These are phyloP conservation scores for Crithidia sp. DNA, from an alignment of 208 protist genomes.

Conservation along the genomic window DNA sequence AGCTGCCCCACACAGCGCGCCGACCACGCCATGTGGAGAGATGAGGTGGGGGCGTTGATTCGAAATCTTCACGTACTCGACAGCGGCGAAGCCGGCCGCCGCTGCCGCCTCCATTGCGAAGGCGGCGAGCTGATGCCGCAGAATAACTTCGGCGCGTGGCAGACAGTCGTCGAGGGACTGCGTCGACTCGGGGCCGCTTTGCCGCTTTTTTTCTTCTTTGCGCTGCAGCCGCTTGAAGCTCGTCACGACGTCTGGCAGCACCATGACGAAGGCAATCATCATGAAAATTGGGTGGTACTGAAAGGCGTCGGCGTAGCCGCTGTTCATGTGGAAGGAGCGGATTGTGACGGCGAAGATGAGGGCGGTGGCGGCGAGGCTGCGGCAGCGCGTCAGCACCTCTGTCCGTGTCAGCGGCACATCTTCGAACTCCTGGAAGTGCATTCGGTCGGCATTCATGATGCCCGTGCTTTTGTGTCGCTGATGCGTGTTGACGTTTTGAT, in stretches of 20 bases:
- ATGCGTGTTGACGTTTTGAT: too few species aligned
- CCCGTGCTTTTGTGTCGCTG: too few species aligned
- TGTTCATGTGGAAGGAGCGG: conserved; percentile 10
- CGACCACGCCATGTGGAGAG: conserved; percentile 52
- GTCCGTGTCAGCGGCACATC: conserved; percentile 8
- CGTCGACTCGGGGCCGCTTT: background rate
- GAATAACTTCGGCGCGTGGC: conserved; percentile 27
- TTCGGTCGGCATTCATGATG: background rate
- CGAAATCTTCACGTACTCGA: conserved; percentile 65
- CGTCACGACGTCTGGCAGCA: conserved; percentile 54
- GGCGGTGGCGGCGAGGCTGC: conserved; percentile 16
- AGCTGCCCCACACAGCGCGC: conserved; percentile 27
- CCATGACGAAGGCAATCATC: conserved; percentile 45
- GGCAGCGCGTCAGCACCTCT: conserved; percentile 20
- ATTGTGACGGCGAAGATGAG: conserved; percentile 21
- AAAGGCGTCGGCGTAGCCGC: conserved; percentile 33
- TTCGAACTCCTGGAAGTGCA: background rate
- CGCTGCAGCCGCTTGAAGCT: conserved; percentile 35
- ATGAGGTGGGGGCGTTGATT: conserved; percentile 44
- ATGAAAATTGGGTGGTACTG: conserved; percentile 68
- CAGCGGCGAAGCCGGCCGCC: conserved; percentile 43
- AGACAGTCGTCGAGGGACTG: background rate
- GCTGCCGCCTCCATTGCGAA: conserved; percentile 47
- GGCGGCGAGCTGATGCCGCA: conserved; percentile 44
- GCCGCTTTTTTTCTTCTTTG: conserved; percentile 1